Percentiles rank a stretch among this genome's conserved stretches.
Conservation (phyloP, 352 stramenopile species). For the Phytophthora tubulina region DNA sequence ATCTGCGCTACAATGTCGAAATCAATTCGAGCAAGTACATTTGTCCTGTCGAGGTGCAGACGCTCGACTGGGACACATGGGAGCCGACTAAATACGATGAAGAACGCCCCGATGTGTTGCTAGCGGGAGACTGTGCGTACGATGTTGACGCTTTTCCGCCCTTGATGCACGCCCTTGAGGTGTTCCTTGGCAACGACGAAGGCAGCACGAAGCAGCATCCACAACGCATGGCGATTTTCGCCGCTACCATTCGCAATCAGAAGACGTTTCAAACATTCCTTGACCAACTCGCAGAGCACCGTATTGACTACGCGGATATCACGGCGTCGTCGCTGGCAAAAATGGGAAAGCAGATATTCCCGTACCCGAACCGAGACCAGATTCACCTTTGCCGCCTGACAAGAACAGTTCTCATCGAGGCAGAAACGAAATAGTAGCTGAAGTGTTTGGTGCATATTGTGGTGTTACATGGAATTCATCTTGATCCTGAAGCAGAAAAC, state of each 20-base stretch:
- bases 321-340: slow-evolving; percentile 47
- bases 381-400: slow-evolving; percentile 76
- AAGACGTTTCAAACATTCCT: slow-evolving; percentile 82
- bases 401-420: slow-evolving; percentile 16
- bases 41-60: slow-evolving; percentile 65
- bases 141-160: slow-evolving; percentile 70
- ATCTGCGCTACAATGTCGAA: slow-evolving; percentile 85
- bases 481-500: slow-evolving; percentile 49
- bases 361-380: slow-evolving; percentile 72
- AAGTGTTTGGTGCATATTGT: background rate
- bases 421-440: slow-evolving; percentile 15
- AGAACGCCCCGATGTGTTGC: slow-evolving; percentile 58
- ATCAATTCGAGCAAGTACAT: slow-evolving; percentile 61
- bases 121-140: slow-evolving; percentile 85
- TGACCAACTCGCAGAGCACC: slow-evolving; percentile 56
- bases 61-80: slow-evolving; percentile 82
- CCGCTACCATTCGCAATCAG: slow-evolving; percentile 80
- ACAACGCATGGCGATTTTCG: slow-evolving; percentile 71
- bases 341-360: slow-evolving; percentile 59
- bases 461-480: slow-evolving; percentile 51
- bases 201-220: slow-evolving; percentile 1
- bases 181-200: slow-evolving; percentile 52
- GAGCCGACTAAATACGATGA: slow-evolving; percentile 42
- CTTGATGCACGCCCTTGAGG: slow-evolving; percentile 65
- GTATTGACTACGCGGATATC: slow-evolving; percentile 76